Percentiles rank a stretch among this genome's conserved stretches.
Evolutionary conservation across 164 flowering plant genomes (phyloP).

Genomic region (Stephania yunnanensis): DNA sequence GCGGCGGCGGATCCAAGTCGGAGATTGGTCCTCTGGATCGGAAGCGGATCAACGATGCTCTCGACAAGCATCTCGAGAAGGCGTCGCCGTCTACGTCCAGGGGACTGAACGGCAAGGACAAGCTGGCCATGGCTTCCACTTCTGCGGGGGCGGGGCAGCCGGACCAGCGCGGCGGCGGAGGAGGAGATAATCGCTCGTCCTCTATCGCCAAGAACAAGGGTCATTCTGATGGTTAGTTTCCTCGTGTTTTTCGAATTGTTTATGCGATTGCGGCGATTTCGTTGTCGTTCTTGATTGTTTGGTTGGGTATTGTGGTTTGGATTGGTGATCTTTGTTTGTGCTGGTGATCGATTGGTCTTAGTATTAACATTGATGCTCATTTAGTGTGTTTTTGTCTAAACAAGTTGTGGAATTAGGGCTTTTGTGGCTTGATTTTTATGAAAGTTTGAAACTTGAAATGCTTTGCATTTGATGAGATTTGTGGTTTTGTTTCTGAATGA

Average conservation of each 20-base stretch:
- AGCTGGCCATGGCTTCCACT: constrained; percentile 32
- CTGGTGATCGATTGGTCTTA: neutral
- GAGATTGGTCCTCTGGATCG: constrained; percentile 52
- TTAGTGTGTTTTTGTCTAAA: neutral
- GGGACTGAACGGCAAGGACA: constrained; percentile 41
- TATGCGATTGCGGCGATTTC: neutral
- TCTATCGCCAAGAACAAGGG: constrained; percentile 33
- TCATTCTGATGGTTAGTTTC: constrained; percentile 43
- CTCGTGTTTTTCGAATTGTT: neutral
- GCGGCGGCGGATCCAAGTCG: constrained; percentile 34
- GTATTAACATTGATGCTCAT: neutral
- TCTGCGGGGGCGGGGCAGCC: constrained; percentile 32
- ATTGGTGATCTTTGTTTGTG: neutral
- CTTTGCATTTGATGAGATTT: too few species aligned
- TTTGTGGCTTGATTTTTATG: neutral
- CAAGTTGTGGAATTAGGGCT: neutral
- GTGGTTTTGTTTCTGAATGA: too few species aligned
- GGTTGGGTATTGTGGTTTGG: neutral
- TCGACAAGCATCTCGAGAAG: constrained; percentile 66
- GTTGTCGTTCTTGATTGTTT: neutral
- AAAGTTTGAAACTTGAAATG: neutral
- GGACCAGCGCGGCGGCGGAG: constrained; percentile 16
- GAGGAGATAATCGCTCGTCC: constrained; percentile 26
- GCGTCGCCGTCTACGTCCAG: constrained; percentile 69
- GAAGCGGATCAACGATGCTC: constrained; percentile 62